phyloP scores from a whole-genome alignment of 2,329 filamentous ascomycete genomes.

The Calonectria naviculata region DNA sequence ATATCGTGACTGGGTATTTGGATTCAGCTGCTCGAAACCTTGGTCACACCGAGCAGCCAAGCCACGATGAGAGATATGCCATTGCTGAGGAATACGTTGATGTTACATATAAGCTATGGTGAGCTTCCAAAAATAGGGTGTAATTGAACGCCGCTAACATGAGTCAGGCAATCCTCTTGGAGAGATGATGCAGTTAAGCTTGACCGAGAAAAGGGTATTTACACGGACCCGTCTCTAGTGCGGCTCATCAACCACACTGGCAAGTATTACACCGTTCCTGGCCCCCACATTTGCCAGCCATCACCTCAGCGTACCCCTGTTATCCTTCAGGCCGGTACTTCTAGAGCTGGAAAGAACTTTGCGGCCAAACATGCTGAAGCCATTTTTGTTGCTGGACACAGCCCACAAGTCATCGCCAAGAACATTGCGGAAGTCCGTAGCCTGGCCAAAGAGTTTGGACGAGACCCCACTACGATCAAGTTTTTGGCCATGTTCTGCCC shows the following conservation, averaged over 20 bases:
- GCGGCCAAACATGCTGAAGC: slow-evolving; percentile 73
- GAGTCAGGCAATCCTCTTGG: slow-evolving; percentile 60
- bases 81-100: slow-evolving; percentile 70
- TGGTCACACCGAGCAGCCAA: slow-evolving; percentile 64
- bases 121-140: slow-evolving; percentile 45
- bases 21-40: slow-evolving; percentile 75
- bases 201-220: slow-evolving; percentile 64
- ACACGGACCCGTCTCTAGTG: slow-evolving; percentile 56
- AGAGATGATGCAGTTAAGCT: slow-evolving; percentile 69
- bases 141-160: neutral
- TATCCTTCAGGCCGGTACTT: slow-evolving; percentile 73
- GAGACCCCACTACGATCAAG: slow-evolving; percentile 68
- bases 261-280: slow-evolving; percentile 68
- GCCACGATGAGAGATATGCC: slow-evolving; percentile 63
- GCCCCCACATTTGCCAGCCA: slow-evolving; percentile 70
- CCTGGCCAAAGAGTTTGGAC: slow-evolving; percentile 60
- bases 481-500: slow-evolving; percentile 69
- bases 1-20: slow-evolving; percentile 75
- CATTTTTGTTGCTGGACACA: slow-evolving; percentile 71
- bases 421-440: slow-evolving; percentile 68
- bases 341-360: slow-evolving; percentile 68
- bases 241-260: slow-evolving; percentile 72
- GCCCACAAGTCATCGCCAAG: slow-evolving; percentile 63
- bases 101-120: slow-evolving; percentile 71
- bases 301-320: slow-evolving; percentile 73